Conservation (phyloP, 192 early-diverging fungal genomes). For the Endogone sp. region DNA sequence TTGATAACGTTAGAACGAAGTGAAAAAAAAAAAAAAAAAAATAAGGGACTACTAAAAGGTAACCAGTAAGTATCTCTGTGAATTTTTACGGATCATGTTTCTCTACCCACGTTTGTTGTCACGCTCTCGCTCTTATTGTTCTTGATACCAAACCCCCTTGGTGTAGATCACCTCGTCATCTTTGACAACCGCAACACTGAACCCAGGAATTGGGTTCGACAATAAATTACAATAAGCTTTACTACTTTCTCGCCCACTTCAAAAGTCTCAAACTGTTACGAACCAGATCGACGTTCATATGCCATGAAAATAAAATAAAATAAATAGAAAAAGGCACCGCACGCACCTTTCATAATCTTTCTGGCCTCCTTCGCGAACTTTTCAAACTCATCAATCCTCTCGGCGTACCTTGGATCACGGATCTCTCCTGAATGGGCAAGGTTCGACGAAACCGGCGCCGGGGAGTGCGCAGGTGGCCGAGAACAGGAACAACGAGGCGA, state of each 20-base stretch:
- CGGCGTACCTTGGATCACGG: not conserved
- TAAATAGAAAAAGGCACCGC: too few relatives aligned
- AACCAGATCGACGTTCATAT: not conserved
- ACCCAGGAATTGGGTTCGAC: not conserved
- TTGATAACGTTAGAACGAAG: too few relatives aligned
- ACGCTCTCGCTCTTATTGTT: not conserved
- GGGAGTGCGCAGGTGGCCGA: not conserved
- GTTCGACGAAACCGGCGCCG: not conserved
- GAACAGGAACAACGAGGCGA: not conserved
- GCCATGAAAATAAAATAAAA: not conserved
- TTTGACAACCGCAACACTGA: not conserved
- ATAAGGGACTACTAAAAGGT: too few relatives aligned
- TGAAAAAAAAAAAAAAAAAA: too few relatives aligned
- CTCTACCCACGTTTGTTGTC: too few relatives aligned
- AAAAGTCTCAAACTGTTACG: not conserved
- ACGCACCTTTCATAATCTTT: not conserved
- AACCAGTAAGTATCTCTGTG: too few relatives aligned
- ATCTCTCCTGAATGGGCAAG: not conserved
- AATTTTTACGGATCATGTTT: too few relatives aligned
- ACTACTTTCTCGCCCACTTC: not conserved
- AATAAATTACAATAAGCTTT: not conserved
- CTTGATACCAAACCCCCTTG: not conserved
- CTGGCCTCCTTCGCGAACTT: not conserved
- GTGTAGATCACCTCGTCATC: too few relatives aligned
- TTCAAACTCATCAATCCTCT: not conserved